Evolutionary conservation across 371 early-diverging fungal species (phyloP), one percentile per base, ranked within the genome.

Genomic region (Mucor racemosus): DNA sequence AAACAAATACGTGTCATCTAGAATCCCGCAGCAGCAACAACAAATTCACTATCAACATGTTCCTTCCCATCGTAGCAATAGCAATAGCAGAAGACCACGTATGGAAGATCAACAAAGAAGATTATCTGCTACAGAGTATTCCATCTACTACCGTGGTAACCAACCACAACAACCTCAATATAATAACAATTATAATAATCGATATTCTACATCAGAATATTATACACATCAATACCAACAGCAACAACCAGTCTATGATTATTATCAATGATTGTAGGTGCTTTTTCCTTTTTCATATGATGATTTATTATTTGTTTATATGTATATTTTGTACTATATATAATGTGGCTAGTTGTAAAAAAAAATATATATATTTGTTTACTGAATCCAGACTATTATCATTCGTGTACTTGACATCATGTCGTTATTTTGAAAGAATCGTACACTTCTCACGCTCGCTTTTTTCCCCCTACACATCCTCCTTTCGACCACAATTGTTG

Each of bases 171-270:
- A 31, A 26, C 53, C n/a, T 41, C 61, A 61, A 19, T 33, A 33
- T 11, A 33, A 48, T 7, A 36, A 48, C 34, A 35, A 38, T 31
- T 53, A 69, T 19, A 40, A 38, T 21, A 69, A 65, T 46, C 58
- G 65, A 50, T 65, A 69, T 56, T 48, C 69, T 3, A 21, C 68
- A 17, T 63, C 63, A 34, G 68, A 64, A n/a, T 68, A 63, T 34
- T 64, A 68, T 54, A 44, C 55, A 13, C 35, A 50, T 54, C 50
- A 35, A 58, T 58, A 59, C 5, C 65, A 58, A 39, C 50, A 48
- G 26, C 48, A 50, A 31, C 44, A 41, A 56, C 50, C 19, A 26
- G 11, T 21, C 26, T 57, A 57, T 38, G 53, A 66, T 34, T 64
- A 67, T 46, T 67, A 67, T 39, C 57, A 62, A 46, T 17, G 3